Evolutionary conservation across 1,284 basidiomycete species (phyloP).

Genomic region (Chiua sp.): DNA sequence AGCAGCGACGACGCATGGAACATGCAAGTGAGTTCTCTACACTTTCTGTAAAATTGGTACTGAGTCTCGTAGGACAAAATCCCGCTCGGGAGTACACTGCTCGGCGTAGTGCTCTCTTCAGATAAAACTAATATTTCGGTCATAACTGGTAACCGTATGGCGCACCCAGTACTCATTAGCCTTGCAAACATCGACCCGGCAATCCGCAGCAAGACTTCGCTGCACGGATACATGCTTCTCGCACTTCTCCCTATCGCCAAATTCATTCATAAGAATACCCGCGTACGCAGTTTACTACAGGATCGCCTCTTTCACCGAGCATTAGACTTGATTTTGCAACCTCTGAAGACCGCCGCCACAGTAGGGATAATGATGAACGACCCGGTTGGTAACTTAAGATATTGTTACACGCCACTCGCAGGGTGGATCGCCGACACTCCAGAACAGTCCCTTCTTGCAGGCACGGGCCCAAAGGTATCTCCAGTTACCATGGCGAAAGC

Average conservation of each 20-base stretch:
- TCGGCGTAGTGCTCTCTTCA: slow-evolving; percentile 8
- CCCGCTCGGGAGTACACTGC: background rate
- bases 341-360: slow-evolving; percentile 36
- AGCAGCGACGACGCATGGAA: background rate
- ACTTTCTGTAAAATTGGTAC: background rate
- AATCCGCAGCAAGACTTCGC: slow-evolving; percentile 34
- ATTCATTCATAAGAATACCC: slow-evolving; percentile 17
- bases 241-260: slow-evolving; percentile 38
- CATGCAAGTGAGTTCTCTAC: background rate
- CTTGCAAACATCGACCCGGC: slow-evolving; percentile 29
- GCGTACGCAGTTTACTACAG: too few relatives aligned
- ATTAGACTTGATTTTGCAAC: slow-evolving; percentile 30
- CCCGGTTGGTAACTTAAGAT: slow-evolving; percentile 21
- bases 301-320: too few relatives aligned
- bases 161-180: background rate
- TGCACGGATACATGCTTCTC: slow-evolving; percentile 34
- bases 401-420: background rate
- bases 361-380: slow-evolving; percentile 36
- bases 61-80: background rate
- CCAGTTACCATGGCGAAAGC: background rate
- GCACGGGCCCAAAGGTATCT: background rate
- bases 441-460: background rate
- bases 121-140: background rate
- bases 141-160: slow-evolving; percentile 32
- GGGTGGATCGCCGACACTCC: slow-evolving; percentile 2